Base-by-base conservation (phyloP, 441 rosid species). In the Croton setiger region DNA sequence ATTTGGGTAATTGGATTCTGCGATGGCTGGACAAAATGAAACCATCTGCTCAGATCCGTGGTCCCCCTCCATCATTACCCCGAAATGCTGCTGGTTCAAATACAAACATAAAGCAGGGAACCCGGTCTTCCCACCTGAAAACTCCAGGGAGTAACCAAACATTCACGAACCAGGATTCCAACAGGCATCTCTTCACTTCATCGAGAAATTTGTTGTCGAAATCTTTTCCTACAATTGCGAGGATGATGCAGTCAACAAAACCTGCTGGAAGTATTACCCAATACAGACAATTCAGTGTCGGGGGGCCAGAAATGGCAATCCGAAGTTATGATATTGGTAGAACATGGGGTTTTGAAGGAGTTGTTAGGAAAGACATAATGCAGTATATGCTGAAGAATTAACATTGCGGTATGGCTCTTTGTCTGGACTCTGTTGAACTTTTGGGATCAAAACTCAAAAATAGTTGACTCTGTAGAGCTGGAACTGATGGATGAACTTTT, bases 1-100 rank as follows among this genome's bases (percentile, higher is more conserved):
- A 85, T 73, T 72, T 92, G 1, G 97, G 98, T 35, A 92, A 94
- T 82, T 76, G 97, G 92, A 86, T 94, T 65, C 85, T 92, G n/a
- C 89, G 91, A 52, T 87, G 89, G 88, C 94, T 94, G 27, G 89
- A 92, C 72, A 69, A 78, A 51, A 84, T 86, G 90, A 94, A 90
- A 76, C 97, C 98, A 14, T 84, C 96, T 13, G 98, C 99, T 63
- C 86, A 86, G 74, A 92, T 94, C 60, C 90, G 92, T 49, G 74
- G 72, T 55, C 58, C 78, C 53, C 55, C 77, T 11, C 69, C 78
- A 0, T 74, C 51, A 54, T 78, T 73, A 56, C 67, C 75, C 41
- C 74, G 79, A 15, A 69, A 52, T 52, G 63, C 63, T 60, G 21
- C 73, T 31, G 74, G 67, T 58, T 63, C 85, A 4, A 76, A 67